phyloP scores from a whole-genome alignment of 176 grass and related monocot genomes.

The Eragrostis nindensis region DNA sequence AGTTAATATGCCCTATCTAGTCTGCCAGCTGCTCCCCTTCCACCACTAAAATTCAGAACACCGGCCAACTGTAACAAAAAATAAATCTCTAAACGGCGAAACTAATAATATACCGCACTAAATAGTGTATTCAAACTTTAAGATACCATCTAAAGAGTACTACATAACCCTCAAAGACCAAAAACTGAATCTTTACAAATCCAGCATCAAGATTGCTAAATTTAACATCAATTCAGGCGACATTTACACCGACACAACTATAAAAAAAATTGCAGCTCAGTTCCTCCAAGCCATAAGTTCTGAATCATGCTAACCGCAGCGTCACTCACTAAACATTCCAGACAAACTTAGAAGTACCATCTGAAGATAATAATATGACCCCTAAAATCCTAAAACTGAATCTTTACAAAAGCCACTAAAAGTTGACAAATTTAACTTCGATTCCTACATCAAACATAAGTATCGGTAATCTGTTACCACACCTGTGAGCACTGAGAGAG shows the following conservation, averaged over 20 bases:
- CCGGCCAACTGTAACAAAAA: background rate
- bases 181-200: background rate
- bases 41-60: background rate
- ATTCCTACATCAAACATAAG: background rate
- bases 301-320: background rate
- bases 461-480: background rate
- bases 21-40: background rate
- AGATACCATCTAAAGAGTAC: background rate
- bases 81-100: constrained; percentile 13
- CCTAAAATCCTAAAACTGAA: constrained; percentile 14
- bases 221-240: no score
- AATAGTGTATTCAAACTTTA: constrained; percentile 5
- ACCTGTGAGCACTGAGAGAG: constrained; percentile 93
- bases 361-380: background rate
- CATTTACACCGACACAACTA: no score
- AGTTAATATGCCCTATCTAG: background rate
- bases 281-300: no score
- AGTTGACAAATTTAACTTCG: constrained; percentile 7
- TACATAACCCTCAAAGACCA: background rate
- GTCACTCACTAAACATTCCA: constrained; percentile 6
- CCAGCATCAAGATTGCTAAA: no score
- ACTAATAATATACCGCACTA: background rate
- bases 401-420: constrained; percentile 29
- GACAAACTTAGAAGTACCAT: background rate
- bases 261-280: no score